phyloP scores from a whole-genome alignment of 768 basidiomycete species.

The Postia placenta region DNA sequence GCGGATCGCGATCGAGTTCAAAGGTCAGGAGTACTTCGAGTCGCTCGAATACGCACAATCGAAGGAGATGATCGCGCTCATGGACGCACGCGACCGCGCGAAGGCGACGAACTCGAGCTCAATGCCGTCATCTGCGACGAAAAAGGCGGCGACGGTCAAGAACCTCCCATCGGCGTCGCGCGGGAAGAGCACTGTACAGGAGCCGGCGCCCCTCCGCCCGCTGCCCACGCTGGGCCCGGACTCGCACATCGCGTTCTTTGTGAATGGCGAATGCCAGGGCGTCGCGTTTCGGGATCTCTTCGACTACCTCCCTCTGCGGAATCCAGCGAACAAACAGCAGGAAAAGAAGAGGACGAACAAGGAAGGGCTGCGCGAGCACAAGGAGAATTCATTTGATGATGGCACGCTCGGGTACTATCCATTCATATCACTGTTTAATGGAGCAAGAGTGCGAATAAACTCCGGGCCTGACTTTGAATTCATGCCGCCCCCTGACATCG shows the following conservation, averaged over 20 bases:
- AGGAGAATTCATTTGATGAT: slow-evolving; percentile 87
- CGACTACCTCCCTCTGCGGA: slow-evolving; percentile 81
- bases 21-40: slow-evolving; percentile 97
- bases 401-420: slow-evolving; percentile 95
- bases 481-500: slow-evolving; percentile 75
- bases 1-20: slow-evolving; percentile 90
- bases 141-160: slow-evolving; percentile 67
- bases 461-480: slow-evolving; percentile 84
- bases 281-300: slow-evolving; percentile 84
- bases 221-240: slow-evolving; percentile 58
- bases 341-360: slow-evolving; percentile 59
- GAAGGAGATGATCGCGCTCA: slow-evolving; percentile 89
- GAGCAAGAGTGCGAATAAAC: slow-evolving; percentile 78
- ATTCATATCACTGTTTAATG: slow-evolving; percentile 89
- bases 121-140: slow-evolving; percentile 48
- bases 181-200: slow-evolving; percentile 29
- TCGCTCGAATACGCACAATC: slow-evolving; percentile 79
- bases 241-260: slow-evolving; percentile 82
- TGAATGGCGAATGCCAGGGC: slow-evolving; percentile 84
- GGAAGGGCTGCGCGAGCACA: slow-evolving; percentile 62
- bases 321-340: slow-evolving; percentile 56
- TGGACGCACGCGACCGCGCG: slow-evolving; percentile 57
- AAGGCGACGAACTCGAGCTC: slow-evolving; percentile 52
- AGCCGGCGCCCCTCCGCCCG: slow-evolving; percentile 39
- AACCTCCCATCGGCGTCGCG: slow-evolving; percentile 54